Percentiles rank a stretch among this genome's conserved stretches.
Evolutionary conservation across 192 early-diverging fungal species (phyloP).

Genomic region (Coemansia brasiliensis): DNA sequence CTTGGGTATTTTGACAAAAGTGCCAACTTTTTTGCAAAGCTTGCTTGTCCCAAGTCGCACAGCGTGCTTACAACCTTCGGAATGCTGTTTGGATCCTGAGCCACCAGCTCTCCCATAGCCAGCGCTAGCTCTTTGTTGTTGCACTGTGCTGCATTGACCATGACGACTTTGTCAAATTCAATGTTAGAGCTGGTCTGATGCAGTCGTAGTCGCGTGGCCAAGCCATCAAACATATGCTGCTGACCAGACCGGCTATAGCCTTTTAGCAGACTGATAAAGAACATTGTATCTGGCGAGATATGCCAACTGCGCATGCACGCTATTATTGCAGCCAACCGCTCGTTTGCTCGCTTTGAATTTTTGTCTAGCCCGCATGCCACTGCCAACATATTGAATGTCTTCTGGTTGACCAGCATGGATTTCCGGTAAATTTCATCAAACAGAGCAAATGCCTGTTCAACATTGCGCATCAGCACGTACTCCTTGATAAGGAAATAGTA

Average conservation of each 20-base stretch:
- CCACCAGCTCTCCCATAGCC: conserved; percentile 14
- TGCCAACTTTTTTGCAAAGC: not conserved
- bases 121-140: not conserved
- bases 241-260: conserved; percentile 36
- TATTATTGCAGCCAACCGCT: conserved; percentile 16
- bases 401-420: not conserved
- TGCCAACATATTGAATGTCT: conserved; percentile 16
- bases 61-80: conserved; percentile 17
- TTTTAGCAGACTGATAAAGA: conserved; percentile 29
- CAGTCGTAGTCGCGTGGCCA: conserved; percentile 20
- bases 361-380: conserved; percentile 14
- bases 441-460: conserved; percentile 24
- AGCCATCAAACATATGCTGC: conserved; percentile 37
- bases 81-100: not conserved
- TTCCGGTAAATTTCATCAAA: conserved; percentile 21
- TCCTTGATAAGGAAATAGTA: conserved; percentile 22
- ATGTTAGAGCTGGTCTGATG: conserved; percentile 5
- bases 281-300: conserved; percentile 8
- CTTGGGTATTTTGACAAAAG: conserved; percentile 13
- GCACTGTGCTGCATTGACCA: conserved; percentile 30
- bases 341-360: conserved; percentile 10
- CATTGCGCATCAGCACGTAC: conserved; percentile 26
- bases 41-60: conserved; percentile 7
- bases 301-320: conserved; percentile 39
- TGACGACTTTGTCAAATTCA: conserved; percentile 13